Evolutionary conservation across 1,284 basidiomycete species (phyloP), one percentile per base, ranked within the genome.

Genomic region (Termitomyces sp.): DNA sequence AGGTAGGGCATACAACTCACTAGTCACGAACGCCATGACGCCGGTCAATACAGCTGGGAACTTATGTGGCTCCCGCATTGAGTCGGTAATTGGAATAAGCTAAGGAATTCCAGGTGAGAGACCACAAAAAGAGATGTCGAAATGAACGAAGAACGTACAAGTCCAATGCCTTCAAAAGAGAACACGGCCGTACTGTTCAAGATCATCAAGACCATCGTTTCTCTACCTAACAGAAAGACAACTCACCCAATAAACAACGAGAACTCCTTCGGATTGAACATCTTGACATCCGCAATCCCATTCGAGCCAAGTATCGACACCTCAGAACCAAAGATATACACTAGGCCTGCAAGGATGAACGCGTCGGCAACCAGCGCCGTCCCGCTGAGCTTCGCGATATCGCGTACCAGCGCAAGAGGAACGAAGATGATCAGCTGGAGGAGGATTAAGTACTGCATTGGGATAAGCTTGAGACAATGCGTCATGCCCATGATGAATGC

Each of bases 131-230:
- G 45, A 46, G 31, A 55, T 39, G 51, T 41, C 21, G 24, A 38
- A 49, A 26, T 28, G 42, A 28, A 1, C 17, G n/a, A 13, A 52
- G 19, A n/a, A 70, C 84, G 62, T 62, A 90, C 90, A 69, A 99
- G 75, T 47, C 97, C 96, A 62, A 99, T 93, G 15, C 96, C 96
- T 71, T 99, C 97, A 62, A 99, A 99, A 0, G 97, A 94, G 69
- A 98, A 99, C 21, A 99, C 96, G 3, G 96, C 96, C 15, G 97
- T 98, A 24, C 93, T 90, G 49, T 30, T 40, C 13, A 65, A 52
- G 3, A 42, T 21, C 38, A 51, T 50, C 9, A 39, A 36, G 4
- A 55, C 26, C 15, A 19, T 33, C 39, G 44, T 9, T 26, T n/a
- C n/a, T 41, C 31, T 17, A 30, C 34, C 30, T 0, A 8, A 19